A percentile compares a stretch with the other conserved stretches of the same genome.
These are phyloP conservation scores for Acanthamoeba lugdunensis DNA, from an alignment of 208 protist species.

Conservation along the genomic window DNA sequence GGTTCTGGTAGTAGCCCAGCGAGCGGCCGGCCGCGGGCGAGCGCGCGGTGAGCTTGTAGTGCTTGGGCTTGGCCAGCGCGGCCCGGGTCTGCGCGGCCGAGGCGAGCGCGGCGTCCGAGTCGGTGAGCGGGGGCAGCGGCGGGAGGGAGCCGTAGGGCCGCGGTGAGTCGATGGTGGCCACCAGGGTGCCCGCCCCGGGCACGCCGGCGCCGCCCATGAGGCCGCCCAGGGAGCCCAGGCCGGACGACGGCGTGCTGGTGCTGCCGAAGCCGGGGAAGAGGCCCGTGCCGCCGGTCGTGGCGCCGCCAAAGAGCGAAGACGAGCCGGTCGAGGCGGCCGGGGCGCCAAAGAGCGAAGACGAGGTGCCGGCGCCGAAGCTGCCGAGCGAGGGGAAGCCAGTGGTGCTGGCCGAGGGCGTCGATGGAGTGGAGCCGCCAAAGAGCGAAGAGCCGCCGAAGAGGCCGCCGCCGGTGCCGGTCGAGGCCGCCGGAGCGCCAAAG, in stretches of 20 bases:
- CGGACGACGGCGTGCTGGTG: background rate
- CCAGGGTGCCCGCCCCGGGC: background rate
- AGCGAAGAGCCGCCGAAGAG: background rate
- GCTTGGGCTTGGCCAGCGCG: conserved; percentile 13
- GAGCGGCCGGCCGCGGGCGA: background rate
- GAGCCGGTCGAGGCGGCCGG: background rate
- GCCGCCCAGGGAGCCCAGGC: background rate
- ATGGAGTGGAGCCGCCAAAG: background rate
- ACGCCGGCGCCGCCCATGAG: background rate
- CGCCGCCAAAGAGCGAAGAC: background rate
- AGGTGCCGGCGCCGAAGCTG: background rate
- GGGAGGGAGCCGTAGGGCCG: conserved; percentile 12
- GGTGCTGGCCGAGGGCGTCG: background rate
- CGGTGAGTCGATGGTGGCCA: conserved; percentile 17
- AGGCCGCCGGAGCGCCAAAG: background rate
- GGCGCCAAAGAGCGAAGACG: background rate
- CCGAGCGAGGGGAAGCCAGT: background rate
- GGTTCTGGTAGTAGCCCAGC: conserved; percentile 22
- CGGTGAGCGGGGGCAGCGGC: background rate
- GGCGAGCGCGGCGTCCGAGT: background rate
- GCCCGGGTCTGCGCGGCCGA: background rate
- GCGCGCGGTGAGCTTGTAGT: conserved; percentile 56
- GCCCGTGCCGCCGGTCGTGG: background rate
- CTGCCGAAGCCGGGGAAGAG: background rate
- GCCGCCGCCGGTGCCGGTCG: background rate